Conservation (phyloP, 2,329 filamentous ascomycete species). For the Leptographium flavum region DNA sequence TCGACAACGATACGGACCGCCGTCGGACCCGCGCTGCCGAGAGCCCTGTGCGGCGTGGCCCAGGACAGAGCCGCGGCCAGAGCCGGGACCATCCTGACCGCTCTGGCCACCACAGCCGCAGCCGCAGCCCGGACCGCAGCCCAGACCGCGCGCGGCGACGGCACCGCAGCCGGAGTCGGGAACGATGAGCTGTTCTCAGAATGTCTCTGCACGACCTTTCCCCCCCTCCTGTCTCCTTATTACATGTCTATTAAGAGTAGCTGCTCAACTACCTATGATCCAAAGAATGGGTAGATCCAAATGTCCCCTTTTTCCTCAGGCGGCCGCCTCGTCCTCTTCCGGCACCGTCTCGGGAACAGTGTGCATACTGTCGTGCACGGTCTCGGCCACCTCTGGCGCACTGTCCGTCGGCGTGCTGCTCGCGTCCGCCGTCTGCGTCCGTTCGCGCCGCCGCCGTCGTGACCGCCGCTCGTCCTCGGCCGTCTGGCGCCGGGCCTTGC, state of each 20-base stretch:
- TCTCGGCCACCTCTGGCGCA: slow-evolving; percentile 18
- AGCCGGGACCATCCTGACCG: no score
- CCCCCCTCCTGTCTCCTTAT: no score
- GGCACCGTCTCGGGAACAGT: neutral
- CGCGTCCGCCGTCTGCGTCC: slow-evolving; percentile 21
- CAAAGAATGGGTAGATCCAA: no score
- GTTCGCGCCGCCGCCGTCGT: slow-evolving; percentile 52
- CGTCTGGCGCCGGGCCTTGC: slow-evolving; percentile 50
- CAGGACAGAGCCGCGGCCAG: no score
- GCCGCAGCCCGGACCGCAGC: slow-evolving; percentile 1
- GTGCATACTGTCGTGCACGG: slow-evolving; percentile 3
- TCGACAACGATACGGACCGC: neutral
- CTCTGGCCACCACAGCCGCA: slow-evolving; percentile 4
- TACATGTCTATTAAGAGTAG: no score
- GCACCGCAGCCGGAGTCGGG: slow-evolving; percentile 1
- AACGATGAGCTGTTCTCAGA: no score
- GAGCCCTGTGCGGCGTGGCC: no score
- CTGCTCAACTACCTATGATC: no score
- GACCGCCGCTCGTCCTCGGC: slow-evolving; percentile 65
- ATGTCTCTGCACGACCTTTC: no score
- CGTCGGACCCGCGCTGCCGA: no score
- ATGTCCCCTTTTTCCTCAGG: no score
- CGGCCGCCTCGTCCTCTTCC: neutral
- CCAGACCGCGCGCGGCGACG: no score
- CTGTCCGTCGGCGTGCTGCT: neutral